phyloP scores from a whole-genome alignment of 345 rosid genomes.

The Firmiana major region DNA sequence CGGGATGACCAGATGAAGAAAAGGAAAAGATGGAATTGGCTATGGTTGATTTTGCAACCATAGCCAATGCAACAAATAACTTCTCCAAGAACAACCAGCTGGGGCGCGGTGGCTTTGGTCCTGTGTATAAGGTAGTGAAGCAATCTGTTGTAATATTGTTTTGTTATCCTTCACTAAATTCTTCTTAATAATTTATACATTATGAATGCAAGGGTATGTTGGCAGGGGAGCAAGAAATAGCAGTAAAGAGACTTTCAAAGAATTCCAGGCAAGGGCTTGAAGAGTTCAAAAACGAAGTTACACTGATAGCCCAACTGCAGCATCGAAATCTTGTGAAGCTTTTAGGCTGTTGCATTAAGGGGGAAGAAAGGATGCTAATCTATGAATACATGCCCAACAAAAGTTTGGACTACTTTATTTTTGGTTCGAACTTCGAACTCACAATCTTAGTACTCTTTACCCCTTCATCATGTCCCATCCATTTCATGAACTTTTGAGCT shows the following conservation, averaged over 20 bases:
- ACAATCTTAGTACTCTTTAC: background rate
- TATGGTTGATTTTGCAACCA: conserved; percentile 6
- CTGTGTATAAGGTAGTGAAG: conserved; percentile 21
- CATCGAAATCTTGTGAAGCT: conserved; percentile 15
- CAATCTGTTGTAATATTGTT: background rate
- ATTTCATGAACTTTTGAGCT: background rate
- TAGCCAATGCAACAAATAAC: conserved; percentile 24
- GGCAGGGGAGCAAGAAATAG: background rate
- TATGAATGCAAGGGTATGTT: conserved; percentile 1
- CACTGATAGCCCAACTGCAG: background rate
- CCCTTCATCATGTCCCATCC: conserved; percentile 24
- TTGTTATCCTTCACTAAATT: background rate
- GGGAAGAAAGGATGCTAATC: conserved; percentile 8
- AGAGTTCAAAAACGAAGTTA: conserved; percentile 10
- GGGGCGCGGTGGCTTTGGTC: conserved; percentile 46
- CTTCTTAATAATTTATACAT: background rate
- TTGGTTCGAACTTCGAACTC: conserved; percentile 25
- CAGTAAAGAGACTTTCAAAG: conserved; percentile 9
- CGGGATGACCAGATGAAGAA: background rate
- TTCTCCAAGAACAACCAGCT: conserved; percentile 33
- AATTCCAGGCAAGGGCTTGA: conserved; percentile 8
- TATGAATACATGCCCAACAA: conserved; percentile 41
- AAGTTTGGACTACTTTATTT: conserved; percentile 35
- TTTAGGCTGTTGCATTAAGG: conserved; percentile 1
- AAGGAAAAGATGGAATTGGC: conserved; percentile 14